Conservation (phyloP, 495 filamentous ascomycete genomes). For the Physcia stellaris region DNA sequence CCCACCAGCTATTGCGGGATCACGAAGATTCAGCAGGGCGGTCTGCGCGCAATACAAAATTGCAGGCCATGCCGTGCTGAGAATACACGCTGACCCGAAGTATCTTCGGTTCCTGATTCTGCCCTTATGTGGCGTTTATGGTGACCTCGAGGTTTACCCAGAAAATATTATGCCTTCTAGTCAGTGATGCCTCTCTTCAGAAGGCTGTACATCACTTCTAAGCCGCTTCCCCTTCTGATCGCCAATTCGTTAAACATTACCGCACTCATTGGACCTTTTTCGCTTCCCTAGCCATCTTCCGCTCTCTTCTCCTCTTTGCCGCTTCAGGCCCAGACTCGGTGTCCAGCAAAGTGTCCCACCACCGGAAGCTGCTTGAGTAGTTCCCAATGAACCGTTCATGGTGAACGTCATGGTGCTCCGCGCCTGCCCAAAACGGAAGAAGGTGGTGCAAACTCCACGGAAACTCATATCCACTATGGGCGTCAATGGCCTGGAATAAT, state of each 20-base stretch:
- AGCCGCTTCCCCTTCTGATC: not conserved
- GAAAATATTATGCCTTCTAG: too few species aligned
- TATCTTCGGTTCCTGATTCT: too few species aligned
- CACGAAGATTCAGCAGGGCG: too few species aligned
- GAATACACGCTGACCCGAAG: too few species aligned
- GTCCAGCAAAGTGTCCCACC: constrained; percentile 93
- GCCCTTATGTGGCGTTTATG: too few species aligned
- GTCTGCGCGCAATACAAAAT: too few species aligned
- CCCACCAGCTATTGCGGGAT: too few species aligned
- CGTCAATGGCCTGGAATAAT: constrained; percentile 94
- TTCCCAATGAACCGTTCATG: constrained; percentile 98
- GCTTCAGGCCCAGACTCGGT: constrained; percentile 88
- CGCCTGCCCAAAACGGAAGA: constrained; percentile 95
- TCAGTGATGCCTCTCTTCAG: too few species aligned
- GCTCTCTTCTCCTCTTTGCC: constrained; percentile 67
- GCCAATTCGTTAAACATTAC: not conserved
- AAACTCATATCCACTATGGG: constrained; percentile 95
- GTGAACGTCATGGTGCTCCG: constrained; percentile 90
- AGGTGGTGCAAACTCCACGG: constrained; percentile 93
- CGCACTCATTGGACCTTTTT: constrained; percentile 52
- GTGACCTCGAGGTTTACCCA: too few species aligned
- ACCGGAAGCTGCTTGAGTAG: constrained; percentile 93
- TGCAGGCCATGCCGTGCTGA: too few species aligned
- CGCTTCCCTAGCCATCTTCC: constrained; percentile 48
- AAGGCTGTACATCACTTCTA: not conserved